These are phyloP conservation scores for Yamadazyma kitorensis DNA, from an alignment of 805 yeast species.

Conservation along the genomic window DNA sequence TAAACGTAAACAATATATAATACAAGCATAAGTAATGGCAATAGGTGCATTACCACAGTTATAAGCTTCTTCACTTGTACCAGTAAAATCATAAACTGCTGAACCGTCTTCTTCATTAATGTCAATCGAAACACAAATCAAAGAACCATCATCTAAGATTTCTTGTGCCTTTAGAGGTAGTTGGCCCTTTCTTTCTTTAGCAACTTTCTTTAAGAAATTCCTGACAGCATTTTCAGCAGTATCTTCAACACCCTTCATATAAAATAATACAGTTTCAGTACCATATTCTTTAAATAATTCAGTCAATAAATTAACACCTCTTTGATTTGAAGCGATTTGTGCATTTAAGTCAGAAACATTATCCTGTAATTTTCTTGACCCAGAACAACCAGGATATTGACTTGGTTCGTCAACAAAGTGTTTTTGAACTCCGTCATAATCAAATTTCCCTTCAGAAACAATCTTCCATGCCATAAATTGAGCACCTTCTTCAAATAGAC, in stretches of 20 bases:
- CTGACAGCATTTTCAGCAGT: slow-evolving; percentile 76
- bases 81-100: slow-evolving; percentile 21
- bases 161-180: slow-evolving; percentile 16
- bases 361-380: slow-evolving; percentile 16
- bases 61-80: slow-evolving; percentile 20
- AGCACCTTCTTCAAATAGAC: slow-evolving; percentile 17
- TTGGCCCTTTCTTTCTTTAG: slow-evolving; percentile 37
- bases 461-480: slow-evolving; percentile 15
- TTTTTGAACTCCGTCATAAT: slow-evolving; percentile 13
- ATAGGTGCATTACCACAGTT: slow-evolving; percentile 23
- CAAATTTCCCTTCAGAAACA: slow-evolving; percentile 15
- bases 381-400: slow-evolving; percentile 16
- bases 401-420: slow-evolving; percentile 15
- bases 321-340: slow-evolving; percentile 81
- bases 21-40: slow-evolving; percentile 22
- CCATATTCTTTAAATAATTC: slow-evolving; percentile 60
- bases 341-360: slow-evolving; percentile 61
- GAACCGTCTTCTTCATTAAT: slow-evolving; percentile 14
- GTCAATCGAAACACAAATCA: slow-evolving; percentile 13
- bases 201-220: slow-evolving; percentile 15
- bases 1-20: slow-evolving; percentile 21
- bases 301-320: slow-evolving; percentile 68
- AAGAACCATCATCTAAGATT: slow-evolving; percentile 22
- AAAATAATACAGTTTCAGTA: slow-evolving; percentile 54
- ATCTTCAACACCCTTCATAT: slow-evolving; percentile 81